These are phyloP conservation scores for Dipteronia dyeriana DNA, from an alignment of 345 rosid species.

Conservation along the genomic window DNA sequence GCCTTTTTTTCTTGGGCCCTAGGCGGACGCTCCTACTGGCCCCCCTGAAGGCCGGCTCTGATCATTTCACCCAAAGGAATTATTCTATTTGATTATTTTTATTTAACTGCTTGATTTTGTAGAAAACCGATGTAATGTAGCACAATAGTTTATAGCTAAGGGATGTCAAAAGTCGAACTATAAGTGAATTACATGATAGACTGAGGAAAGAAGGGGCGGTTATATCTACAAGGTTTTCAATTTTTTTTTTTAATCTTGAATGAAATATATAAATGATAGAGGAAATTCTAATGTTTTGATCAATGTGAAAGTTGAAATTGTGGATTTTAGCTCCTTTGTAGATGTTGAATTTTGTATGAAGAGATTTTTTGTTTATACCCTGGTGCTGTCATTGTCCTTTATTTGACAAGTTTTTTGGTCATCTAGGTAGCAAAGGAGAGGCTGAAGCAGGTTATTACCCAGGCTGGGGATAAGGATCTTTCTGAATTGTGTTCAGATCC, in stretches of 20 bases:
- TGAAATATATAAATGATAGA: neutral
- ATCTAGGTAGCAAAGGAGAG: constrained; percentile 77
- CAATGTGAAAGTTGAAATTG: neutral
- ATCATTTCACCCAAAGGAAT: neutral
- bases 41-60: no score
- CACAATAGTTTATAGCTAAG: neutral
- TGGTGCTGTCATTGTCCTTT: neutral
- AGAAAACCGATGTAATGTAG: neutral
- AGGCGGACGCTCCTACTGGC: no score
- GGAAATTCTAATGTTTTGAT: neutral
- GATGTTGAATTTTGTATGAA: neutral
- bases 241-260: neutral
- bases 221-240: neutral
- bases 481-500: constrained; percentile 58
- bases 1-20: no score
- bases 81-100: neutral
- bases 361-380: neutral
- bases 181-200: neutral
- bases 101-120: neutral
- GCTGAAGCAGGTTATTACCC: constrained; percentile 67
- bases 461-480: constrained; percentile 67
- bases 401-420: constrained; percentile 27
- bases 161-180: neutral
- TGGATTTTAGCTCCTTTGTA: neutral
- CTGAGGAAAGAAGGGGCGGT: neutral